Base-by-base conservation (phyloP, 768 basidiomycete species). In the Zangia roseola region DNA sequence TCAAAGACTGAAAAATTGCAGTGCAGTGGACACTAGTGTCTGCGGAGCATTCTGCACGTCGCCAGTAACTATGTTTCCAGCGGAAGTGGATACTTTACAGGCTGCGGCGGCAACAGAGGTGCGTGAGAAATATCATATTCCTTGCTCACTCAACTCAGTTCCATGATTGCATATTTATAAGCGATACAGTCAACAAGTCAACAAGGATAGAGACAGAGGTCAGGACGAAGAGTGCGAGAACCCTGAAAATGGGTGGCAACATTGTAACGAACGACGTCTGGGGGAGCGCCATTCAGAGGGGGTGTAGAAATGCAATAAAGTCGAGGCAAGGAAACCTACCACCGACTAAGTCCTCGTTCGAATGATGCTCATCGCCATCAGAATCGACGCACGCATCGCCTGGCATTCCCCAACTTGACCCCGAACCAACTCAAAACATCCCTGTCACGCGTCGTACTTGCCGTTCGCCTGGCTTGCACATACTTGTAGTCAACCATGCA, bases 381-480 rank as follows among this genome's bases (percentile, higher is more conserved):
- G 69, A 50, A 99, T 94, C 25, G 86, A 72, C 13, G 92, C 87
- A 70, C 98, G 93, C 81, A 94, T 92, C 70, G 98, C 95, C 77
- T 97, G 45, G 86, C 86, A 52, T 86, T 87, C 5, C 93, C 92
- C 48, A 99, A 78, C 74, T 97, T 97, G 52, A 82, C 80, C 4
- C 97, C 95, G 62, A 97, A 98, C 40, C 93, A 78, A 53, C 83
- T 86, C 57, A 97, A 74, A 52, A 99, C 92, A 59, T 99, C 97
- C 52, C 74, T 98, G 95, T 95, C 97, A 98, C 17, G 91, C 76
- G 65, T 98, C 97, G 67, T 99, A 99, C 74, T 97, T 98, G 51
- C 94, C 92, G 68, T 97, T 97, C 61, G 98, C 97, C 57, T 94
- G 81, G 91, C 82, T 70, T 99, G 97, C 24, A 97, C 97, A 68